Conservation (phyloP, 768 basidiomycete species). For the Lyophyllum shimeji region DNA sequence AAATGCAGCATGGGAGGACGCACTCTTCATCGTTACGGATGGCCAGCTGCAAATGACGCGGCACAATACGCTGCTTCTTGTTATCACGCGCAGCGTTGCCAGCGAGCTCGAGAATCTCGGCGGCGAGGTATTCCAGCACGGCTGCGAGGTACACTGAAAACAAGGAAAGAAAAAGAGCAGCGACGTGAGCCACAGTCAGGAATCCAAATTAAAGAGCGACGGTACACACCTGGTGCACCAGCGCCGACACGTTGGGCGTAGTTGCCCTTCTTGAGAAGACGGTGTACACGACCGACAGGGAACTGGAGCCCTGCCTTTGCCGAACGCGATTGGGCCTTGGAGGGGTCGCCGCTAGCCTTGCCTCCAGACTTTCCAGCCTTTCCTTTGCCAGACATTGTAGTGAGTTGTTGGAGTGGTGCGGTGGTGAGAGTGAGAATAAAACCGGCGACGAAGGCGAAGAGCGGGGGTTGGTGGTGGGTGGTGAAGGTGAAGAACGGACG, state of each 20-base stretch:
- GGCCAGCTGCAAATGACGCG: conserved; percentile 89
- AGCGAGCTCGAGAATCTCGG: conserved; percentile 91
- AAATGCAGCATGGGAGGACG: conserved; percentile 8
- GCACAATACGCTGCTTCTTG: conserved; percentile 94
- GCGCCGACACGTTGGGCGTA: conserved; percentile 88
- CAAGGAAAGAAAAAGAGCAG: conserved; percentile 10
- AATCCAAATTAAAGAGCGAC: background rate
- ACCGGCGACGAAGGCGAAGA: no score
- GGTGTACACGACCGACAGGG: conserved; percentile 91
- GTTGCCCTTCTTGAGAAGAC: conserved; percentile 86
- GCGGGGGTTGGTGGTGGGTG: no score
- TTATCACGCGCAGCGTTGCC: conserved; percentile 83
- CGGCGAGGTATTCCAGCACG: conserved; percentile 89
- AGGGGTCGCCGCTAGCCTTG: conserved; percentile 43
- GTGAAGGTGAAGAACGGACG: conserved; percentile 7
- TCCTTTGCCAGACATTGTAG: conserved; percentile 52
- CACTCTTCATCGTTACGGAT: conserved; percentile 90
- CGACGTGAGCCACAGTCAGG: background rate
- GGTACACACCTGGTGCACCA: conserved; percentile 71
- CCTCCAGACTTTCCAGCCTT: conserved; percentile 47
- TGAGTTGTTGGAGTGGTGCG: conserved; percentile 15
- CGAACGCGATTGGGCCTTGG: conserved; percentile 68
- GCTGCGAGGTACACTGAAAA: conserved; percentile 80
- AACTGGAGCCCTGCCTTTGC: conserved; percentile 79
- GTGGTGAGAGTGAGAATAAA: background rate